Base-by-base conservation (phyloP, 2,329 filamentous ascomycete genomes). In the Lasiodiplodia gonubiensis region DNA sequence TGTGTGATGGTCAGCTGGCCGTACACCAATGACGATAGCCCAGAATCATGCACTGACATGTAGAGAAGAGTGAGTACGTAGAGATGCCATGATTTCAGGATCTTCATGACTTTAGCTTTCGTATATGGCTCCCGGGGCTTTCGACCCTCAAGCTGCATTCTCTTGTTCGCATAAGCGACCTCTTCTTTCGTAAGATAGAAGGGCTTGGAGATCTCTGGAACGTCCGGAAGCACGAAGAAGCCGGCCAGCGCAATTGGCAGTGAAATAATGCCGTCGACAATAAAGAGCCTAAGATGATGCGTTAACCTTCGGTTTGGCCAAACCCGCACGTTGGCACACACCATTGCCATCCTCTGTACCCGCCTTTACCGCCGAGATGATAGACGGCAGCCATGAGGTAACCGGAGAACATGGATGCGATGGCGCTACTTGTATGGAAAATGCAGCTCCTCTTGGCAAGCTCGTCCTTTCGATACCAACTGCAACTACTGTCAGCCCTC, bases 71-170 rank as follows among this genome's bases (percentile, higher is more conserved):
- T 83, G 3, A 91, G 78, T 0, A 84, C 70, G 66, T 88, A 91
- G 1, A 91, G 86, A 69, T 89, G 88, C 89, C 89, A 91, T 6
- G 85, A 86, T 0, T 82, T 81, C 67, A 90, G 85, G 21, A 90
- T 90, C 71, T 84, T 86, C 74, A 82, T 83, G 48, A 90, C 72
- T 75, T 88, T 90, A 2, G 77, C 73, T 64, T 76, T 79, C 0
- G 82, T 85, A 70, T 83, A 85, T 0, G 82, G 81, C 53, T 77
- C 74, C 64, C 82, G 74, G 25, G 79, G 74, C 68, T 80, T 74
- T 12, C 85, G 75, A 21, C 84, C 82, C 74, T 85, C 83, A 4
- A 82, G 71, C 69, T 82, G 70, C 84, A 87, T 86, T 30, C 85
- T 76, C 69, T 81, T 82, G 64, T 80, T 78, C 0, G 83, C 81